Percentiles rank a stretch among this genome's conserved stretches.
Evolutionary conservation across 352 stramenopile species (phyloP).

Genomic region (Pythium monospermum): DNA sequence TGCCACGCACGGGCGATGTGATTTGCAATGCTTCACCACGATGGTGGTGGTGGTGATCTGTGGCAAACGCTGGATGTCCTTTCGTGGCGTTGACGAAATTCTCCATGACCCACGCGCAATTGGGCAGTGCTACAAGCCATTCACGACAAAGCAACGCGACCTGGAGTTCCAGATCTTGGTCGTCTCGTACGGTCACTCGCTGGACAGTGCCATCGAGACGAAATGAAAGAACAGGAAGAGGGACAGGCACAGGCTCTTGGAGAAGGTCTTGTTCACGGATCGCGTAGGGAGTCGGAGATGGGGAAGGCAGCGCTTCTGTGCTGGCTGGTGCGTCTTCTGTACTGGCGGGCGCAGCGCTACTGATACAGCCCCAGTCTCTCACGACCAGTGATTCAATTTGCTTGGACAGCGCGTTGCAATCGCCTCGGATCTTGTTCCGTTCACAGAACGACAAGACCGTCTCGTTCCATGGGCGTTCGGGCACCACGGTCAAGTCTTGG

Average conservation of each 20-base stretch:
- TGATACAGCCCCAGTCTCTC: conserved; percentile 46
- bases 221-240: background rate
- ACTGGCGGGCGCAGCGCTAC: background rate
- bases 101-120: conserved; percentile 33
- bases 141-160: conserved; percentile 33
- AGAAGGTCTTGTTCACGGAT: too few species aligned
- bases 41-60: background rate
- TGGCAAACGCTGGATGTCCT: conserved; percentile 14
- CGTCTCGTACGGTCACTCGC: background rate
- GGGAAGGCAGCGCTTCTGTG: too few species aligned
- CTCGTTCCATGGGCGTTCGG: conserved; percentile 30
- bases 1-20: conserved; percentile 18
- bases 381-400: conserved; percentile 26
- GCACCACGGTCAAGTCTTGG: conserved; percentile 16
- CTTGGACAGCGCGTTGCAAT: conserved; percentile 12
- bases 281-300: too few species aligned
- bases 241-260: too few species aligned
- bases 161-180: conserved; percentile 35
- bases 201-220: background rate
- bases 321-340: background rate
- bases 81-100: conserved; percentile 17
- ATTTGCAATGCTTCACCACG: conserved; percentile 21
- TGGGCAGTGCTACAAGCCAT: conserved; percentile 12
- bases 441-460: conserved; percentile 31
- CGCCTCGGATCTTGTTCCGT: conserved; percentile 16